Percentiles rank a stretch among this genome's conserved stretches.
These are phyloP conservation scores for Vigna trinervia DNA, from an alignment of 306 rosid genomes.

Conservation along the genomic window DNA sequence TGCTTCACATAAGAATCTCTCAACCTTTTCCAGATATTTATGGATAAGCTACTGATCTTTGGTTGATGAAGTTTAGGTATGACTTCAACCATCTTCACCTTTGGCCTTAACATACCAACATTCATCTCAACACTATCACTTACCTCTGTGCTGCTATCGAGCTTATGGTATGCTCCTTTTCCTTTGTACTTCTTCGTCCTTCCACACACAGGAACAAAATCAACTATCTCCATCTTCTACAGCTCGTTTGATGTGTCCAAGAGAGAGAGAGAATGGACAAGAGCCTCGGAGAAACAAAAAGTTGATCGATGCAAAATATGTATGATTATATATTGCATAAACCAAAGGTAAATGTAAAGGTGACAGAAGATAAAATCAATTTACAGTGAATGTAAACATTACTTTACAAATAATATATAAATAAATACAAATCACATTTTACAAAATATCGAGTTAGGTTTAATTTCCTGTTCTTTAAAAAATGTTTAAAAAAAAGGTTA, in stretches of 20 bases:
- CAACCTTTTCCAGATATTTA: slow-evolving; percentile 44
- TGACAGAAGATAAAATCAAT: too few species aligned
- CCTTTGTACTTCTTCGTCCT: slow-evolving; percentile 44
- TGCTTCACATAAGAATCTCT: slow-evolving; percentile 64
- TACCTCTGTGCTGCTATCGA: slow-evolving; percentile 45
- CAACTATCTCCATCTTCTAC: slow-evolving; percentile 37
- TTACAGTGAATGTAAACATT: too few species aligned
- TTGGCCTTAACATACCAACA: slow-evolving; percentile 13
- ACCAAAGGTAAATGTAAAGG: background rate
- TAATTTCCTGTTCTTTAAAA: too few species aligned
- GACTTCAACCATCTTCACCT: slow-evolving; percentile 25
- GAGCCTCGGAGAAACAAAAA: background rate
- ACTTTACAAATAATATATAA: too few species aligned
- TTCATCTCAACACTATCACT: slow-evolving; percentile 16
- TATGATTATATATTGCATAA: background rate
- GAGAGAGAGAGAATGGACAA: background rate
- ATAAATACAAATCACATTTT: too few species aligned
- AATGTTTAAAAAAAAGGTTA: too few species aligned
- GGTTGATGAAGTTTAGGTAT: slow-evolving; percentile 43
- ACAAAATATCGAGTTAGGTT: too few species aligned
- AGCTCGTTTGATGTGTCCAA: background rate
- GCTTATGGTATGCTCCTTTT: slow-evolving; percentile 51
- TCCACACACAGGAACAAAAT: slow-evolving; percentile 41
- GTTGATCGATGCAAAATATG: background rate
- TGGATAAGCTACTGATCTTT: slow-evolving; percentile 41